Percentiles rank a stretch among this genome's conserved stretches.
Evolutionary conservation across 768 basidiomycete genomes (phyloP).

Genomic region (Boletus bicolor): DNA sequence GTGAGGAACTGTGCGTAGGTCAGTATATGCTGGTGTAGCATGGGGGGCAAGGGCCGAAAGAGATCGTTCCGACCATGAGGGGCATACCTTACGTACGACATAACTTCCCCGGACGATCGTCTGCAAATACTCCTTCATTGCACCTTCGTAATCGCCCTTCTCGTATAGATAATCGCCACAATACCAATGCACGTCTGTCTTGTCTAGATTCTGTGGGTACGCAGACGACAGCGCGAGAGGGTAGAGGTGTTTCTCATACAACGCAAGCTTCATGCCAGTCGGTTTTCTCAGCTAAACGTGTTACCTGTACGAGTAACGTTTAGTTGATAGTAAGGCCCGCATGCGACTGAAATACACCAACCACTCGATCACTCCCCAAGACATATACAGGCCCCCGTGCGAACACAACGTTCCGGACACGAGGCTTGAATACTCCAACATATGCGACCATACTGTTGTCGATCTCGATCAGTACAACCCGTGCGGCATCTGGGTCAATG

Average conservation of each 20-base stretch:
- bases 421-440: slow-evolving; percentile 74
- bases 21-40: not conserved
- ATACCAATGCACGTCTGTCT: slow-evolving; percentile 85
- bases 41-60: not conserved
- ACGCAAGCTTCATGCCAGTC: slow-evolving; percentile 80
- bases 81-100: slow-evolving; percentile 86
- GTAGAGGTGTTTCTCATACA: slow-evolving; percentile 33
- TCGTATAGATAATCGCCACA: slow-evolving; percentile 90
- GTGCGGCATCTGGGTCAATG: slow-evolving; percentile 60
- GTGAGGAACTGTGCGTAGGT: slow-evolving; percentile 76
- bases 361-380: slow-evolving; percentile 69
- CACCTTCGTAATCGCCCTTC: slow-evolving; percentile 89
- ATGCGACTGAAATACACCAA: slow-evolving; percentile 32
- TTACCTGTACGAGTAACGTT: slow-evolving; percentile 41
- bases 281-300: slow-evolving; percentile 74
- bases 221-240: slow-evolving; percentile 77
- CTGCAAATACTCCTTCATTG: slow-evolving; percentile 88
- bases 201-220: slow-evolving; percentile 70
- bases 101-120: slow-evolving; percentile 94
- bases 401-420: slow-evolving; percentile 78
- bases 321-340: not conserved
- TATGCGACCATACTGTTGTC: slow-evolving; percentile 91
- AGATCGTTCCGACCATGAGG: not conserved
- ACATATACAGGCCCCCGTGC: slow-evolving; percentile 82
- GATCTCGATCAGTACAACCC: slow-evolving; percentile 84